phyloP scores from a whole-genome alignment of 208 protist genomes.

The Leishmania turanica region DNA sequence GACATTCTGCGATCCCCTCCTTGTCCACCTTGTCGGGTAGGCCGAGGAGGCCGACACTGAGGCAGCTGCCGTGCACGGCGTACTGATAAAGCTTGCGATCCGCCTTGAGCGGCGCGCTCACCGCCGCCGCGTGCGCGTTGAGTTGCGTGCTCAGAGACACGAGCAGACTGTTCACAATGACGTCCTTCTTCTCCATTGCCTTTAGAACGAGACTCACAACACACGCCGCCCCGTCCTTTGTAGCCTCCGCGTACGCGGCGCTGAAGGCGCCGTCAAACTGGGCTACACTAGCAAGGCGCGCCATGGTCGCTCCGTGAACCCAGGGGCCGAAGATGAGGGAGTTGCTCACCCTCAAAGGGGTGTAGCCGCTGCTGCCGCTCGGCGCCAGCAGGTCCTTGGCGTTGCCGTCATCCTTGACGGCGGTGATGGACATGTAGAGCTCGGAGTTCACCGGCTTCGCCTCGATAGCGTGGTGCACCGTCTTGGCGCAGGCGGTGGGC shows the following conservation, averaged over 20 bases:
- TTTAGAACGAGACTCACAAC: constrained; percentile 40
- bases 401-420: constrained; percentile 23
- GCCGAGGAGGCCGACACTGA: constrained; percentile 40
- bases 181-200: constrained; percentile 37
- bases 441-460: constrained; percentile 30
- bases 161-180: constrained; percentile 49
- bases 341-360: constrained; percentile 26
- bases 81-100: constrained; percentile 48
- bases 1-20: constrained; percentile 18
- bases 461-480: constrained; percentile 24
- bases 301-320: constrained; percentile 34
- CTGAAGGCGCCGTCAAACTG: constrained; percentile 30
- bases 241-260: constrained; percentile 22
- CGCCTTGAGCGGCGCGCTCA: constrained; percentile 21
- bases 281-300: constrained; percentile 16
- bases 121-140: constrained; percentile 17
- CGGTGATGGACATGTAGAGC: constrained; percentile 38
- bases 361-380: constrained; percentile 13
- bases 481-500: constrained; percentile 23
- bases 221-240: constrained; percentile 34
- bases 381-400: constrained; percentile 37
- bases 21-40: constrained; percentile 28
- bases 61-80: constrained; percentile 50
- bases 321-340: constrained; percentile 68
- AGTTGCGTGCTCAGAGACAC: constrained; percentile 36